Evolutionary conservation across 2,329 filamentous ascomycete species (phyloP).

Genomic region (Fusarium phyllophilum): DNA sequence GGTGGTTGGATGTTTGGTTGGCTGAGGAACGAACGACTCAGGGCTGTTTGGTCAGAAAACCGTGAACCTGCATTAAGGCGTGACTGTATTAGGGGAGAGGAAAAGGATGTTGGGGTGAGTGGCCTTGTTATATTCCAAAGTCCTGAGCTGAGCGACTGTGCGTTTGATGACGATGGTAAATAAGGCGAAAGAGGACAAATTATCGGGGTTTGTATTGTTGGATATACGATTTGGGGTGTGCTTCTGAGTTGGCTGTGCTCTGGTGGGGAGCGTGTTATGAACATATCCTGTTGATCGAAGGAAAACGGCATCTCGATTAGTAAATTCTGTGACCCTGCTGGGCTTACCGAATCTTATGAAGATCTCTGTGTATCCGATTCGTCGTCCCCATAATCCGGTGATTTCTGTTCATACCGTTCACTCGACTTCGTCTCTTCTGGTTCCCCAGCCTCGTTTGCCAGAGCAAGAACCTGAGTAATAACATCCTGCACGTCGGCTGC

Average conservation of each 20-base stretch:
- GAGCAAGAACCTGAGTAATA: background rate
- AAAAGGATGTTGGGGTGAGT: background rate
- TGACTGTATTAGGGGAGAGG: background rate
- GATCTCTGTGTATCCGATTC: background rate
- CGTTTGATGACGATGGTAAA: background rate
- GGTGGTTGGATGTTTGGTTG: background rate
- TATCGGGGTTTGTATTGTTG: background rate
- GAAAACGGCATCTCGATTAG: too few species aligned
- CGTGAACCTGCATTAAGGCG: background rate
- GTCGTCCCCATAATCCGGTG: background rate
- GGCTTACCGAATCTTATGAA: background rate
- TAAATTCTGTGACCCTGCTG: background rate
- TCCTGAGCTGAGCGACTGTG: background rate
- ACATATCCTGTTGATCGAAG: background rate
- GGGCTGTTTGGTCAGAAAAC: background rate
- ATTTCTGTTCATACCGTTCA: background rate
- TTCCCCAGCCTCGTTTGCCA: slow-evolving; percentile 12
- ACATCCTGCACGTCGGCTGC: background rate
- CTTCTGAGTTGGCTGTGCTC: background rate
- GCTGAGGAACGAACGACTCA: background rate
- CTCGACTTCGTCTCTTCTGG: background rate
- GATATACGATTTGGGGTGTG: background rate
- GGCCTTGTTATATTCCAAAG: background rate
- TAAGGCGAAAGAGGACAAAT: background rate
- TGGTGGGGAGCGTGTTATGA: background rate